Evolutionary conservation across 2,329 filamentous ascomycete genomes (phyloP).

Genomic region (Penicillium nordicum): DNA sequence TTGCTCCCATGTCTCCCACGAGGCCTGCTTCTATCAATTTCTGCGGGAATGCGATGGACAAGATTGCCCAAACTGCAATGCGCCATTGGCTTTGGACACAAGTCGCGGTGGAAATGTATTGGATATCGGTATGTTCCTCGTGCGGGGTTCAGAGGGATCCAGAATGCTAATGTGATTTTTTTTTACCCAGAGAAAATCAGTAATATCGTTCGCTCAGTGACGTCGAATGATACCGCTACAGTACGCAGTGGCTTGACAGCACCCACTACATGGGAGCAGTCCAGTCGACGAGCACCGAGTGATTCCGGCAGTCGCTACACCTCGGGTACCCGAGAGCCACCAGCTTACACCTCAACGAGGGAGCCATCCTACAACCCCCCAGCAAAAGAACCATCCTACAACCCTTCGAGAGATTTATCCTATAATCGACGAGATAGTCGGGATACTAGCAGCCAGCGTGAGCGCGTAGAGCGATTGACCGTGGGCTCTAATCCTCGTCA

Average conservation of each 20-base stretch:
- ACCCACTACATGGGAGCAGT: constrained; percentile 58
- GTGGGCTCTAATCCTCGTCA: constrained; percentile 33
- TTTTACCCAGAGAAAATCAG: constrained; percentile 77
- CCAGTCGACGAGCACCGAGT: constrained; percentile 31
- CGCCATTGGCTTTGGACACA: constrained; percentile 85
- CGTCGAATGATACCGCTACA: constrained; percentile 59
- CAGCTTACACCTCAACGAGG: constrained; percentile 2
- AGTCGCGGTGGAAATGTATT: constrained; percentile 89
- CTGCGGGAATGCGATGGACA: constrained; percentile 93
- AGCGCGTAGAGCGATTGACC: constrained; percentile 47
- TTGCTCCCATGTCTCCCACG: constrained; percentile 94
- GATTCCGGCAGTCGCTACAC: constrained; percentile 31
- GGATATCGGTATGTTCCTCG: constrained; percentile 68
- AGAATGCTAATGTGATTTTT: background rate
- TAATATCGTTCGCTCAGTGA: constrained; percentile 81
- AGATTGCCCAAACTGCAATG: constrained; percentile 90
- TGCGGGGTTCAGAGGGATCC: constrained; percentile 4
- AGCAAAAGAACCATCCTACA: constrained; percentile 21
- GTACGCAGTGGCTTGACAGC: constrained; percentile 53
- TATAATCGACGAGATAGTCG: constrained; percentile 40
- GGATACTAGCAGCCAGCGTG: constrained; percentile 41
- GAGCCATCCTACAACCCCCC: constrained; percentile 22
- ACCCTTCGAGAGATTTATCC: constrained; percentile 8
- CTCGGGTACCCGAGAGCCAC: constrained; percentile 9
- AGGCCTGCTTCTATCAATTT: constrained; percentile 98